Evolutionary conservation across 1,139 yeast species (phyloP), one percentile per base, ranked within the genome.

Genomic region (Candida neerlandica): DNA sequence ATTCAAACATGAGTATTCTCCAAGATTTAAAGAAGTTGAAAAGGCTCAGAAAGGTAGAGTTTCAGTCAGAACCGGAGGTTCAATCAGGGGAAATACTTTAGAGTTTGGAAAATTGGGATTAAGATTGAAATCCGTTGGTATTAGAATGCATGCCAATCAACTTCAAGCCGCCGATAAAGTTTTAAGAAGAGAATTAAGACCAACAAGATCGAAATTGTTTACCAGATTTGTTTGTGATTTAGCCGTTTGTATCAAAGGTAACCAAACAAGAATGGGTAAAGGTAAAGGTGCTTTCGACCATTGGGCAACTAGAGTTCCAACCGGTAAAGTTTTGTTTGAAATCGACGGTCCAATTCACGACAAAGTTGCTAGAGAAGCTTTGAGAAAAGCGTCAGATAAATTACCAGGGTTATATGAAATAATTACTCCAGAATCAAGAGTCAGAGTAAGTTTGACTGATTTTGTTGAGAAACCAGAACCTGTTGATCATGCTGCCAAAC

Each of bases 211-310:
- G 27, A 75, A 81, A 59, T 75, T 90, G 47, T 85, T 88, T 76
- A 85, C 95, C 56, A 81, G 99, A 62, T 77, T 92, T 55, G 84
- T 86, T 45, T 88, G 97, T 44, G 86, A 89, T 67, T 80, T 90
- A 51, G 95, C 98, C 0, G 96, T 94, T 18, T 92, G 97, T 71
- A 84, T 89, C 51, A 94, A 94, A 73, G 99, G 99, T 75, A 94
- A 95, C 69, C 97, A 94, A 67, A 90, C 97, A 16, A 94, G 99
- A 85, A 94, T 94, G 99, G 99, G 99, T 77, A 94, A 95, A 71
- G 99, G 99, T 75, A 94, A 94, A 71, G 99, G 99, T 70, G 86
- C 95, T 0, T 92, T 94, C 65, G 96, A 91, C 61, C 96, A 90
- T 74, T 95, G 98, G 98, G 96, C 96, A 56, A 89, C 86, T 41